Percentiles rank a stretch among this genome's conserved stretches.
Conservation (phyloP, 108 stramenopile genomes). For the Conticribra weissflogii region DNA sequence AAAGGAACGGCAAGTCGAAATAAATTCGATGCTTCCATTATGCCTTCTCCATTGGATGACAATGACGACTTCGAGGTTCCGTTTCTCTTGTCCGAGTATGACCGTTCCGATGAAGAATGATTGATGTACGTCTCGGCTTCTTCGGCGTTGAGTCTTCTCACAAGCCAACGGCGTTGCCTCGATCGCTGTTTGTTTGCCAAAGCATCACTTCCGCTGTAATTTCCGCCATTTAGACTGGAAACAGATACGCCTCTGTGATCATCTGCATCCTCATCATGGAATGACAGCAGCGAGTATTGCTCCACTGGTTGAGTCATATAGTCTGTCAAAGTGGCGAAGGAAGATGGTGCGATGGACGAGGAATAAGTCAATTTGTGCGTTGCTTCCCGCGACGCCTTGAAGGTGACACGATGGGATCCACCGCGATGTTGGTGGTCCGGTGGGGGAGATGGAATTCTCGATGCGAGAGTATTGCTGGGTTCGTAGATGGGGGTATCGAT, state of each 20-base stretch:
- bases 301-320: conserved; percentile 56
- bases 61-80: not conserved
- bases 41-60: not conserved
- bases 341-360: conserved; percentile 3
- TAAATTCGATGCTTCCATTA: conserved; percentile 38
- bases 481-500: not conserved
- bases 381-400: conserved; percentile 43
- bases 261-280: conserved; percentile 31
- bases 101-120: not conserved
- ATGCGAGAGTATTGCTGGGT: not conserved
- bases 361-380: conserved; percentile 15
- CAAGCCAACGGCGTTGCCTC: conserved; percentile 36
- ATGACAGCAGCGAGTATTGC: conserved; percentile 45
- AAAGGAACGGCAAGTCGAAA: conserved; percentile 53
- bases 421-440: not conserved
- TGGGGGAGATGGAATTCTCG: not conserved
- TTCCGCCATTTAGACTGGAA: not conserved
- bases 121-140: conserved; percentile 27
- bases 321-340: conserved; percentile 25
- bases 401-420: conserved; percentile 42
- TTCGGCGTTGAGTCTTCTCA: conserved; percentile 36
- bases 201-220: not conserved
- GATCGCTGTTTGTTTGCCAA: conserved; percentile 1
- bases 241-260: not conserved
- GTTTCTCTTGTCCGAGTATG: no score